These are phyloP conservation scores for Globisporangium lucens DNA, from an alignment of 352 stramenopile genomes.

Conservation along the genomic window DNA sequence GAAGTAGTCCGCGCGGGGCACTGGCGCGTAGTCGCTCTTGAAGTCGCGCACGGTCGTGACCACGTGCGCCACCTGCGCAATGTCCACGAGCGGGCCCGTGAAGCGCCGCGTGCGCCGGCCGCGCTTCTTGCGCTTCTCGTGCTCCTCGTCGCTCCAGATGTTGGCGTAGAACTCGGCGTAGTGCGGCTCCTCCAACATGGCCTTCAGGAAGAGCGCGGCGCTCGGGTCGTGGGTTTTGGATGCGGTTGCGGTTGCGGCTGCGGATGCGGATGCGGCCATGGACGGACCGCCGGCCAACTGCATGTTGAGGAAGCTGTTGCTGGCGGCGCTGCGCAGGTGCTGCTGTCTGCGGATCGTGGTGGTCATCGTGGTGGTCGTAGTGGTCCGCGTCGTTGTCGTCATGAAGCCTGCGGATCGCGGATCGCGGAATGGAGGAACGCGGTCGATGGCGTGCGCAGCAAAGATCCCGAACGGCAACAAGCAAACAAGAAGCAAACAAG, in stretches of 20 bases:
- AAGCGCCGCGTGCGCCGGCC: constrained; percentile 12
- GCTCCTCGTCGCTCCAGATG: constrained; percentile 46
- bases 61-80: constrained; percentile 68
- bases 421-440: constrained; percentile 22
- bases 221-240: background rate
- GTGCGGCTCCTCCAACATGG: constrained; percentile 36
- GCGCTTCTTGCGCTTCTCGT: constrained; percentile 37
- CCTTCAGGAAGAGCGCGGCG: constrained; percentile 11
- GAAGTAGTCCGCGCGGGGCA: constrained; percentile 19
- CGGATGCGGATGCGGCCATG: background rate
- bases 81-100: constrained; percentile 47
- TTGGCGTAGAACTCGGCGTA: constrained; percentile 59
- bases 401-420: constrained; percentile 28
- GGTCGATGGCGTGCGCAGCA: background rate
- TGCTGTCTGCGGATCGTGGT: constrained; percentile 12
- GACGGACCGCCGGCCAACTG: background rate
- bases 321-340: background rate
- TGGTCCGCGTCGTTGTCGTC: constrained; percentile 20
- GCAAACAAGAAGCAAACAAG: background rate
- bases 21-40: constrained; percentile 53
- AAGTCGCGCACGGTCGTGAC: constrained; percentile 69
- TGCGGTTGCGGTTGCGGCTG: background rate
- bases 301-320: background rate
- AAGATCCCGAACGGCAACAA: background rate
- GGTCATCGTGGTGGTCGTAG: constrained; percentile 25